phyloP scores from a whole-genome alignment of 2,329 filamentous ascomycete genomes.

The Sordariomycetes sp. region DNA sequence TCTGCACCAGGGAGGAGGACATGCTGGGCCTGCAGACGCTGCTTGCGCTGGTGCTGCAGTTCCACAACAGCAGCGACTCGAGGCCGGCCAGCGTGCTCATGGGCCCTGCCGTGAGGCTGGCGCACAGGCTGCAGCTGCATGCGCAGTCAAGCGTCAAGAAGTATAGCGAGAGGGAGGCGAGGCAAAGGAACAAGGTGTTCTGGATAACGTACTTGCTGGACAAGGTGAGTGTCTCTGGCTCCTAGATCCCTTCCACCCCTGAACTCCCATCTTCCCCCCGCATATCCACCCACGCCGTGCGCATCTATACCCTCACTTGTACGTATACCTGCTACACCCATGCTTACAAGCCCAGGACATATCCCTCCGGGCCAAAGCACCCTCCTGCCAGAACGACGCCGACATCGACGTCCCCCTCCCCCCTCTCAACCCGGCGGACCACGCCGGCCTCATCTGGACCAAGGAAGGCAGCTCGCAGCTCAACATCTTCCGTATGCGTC shows the following conservation, averaged over 20 bases:
- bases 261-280: too few species aligned
- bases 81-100: slow-evolving; percentile 27
- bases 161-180: slow-evolving; percentile 17
- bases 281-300: too few species aligned
- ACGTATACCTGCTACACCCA: too few species aligned
- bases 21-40: slow-evolving; percentile 27
- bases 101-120: slow-evolving; percentile 26
- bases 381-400: slow-evolving; percentile 26
- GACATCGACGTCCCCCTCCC: slow-evolving; percentile 32
- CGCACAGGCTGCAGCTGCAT: slow-evolving; percentile 25
- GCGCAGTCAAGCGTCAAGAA: slow-evolving; percentile 12
- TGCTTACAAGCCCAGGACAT: slow-evolving; percentile 15
- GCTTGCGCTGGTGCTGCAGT: slow-evolving; percentile 25
- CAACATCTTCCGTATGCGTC: slow-evolving; percentile 27
- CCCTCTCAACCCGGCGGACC: slow-evolving; percentile 15
- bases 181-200: slow-evolving; percentile 26
- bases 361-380: slow-evolving; percentile 23
- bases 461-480: slow-evolving; percentile 21
- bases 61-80: slow-evolving; percentile 24
- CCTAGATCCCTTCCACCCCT: too few species aligned
- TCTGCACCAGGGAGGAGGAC: slow-evolving; percentile 26
- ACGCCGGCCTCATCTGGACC: slow-evolving; percentile 21
- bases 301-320: too few species aligned
- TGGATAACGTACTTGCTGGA: slow-evolving; percentile 31
- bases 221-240: slow-evolving; percentile 17